These are phyloP conservation scores for Sophora flavescens DNA, from an alignment of 306 rosid genomes.

Conservation along the genomic window DNA sequence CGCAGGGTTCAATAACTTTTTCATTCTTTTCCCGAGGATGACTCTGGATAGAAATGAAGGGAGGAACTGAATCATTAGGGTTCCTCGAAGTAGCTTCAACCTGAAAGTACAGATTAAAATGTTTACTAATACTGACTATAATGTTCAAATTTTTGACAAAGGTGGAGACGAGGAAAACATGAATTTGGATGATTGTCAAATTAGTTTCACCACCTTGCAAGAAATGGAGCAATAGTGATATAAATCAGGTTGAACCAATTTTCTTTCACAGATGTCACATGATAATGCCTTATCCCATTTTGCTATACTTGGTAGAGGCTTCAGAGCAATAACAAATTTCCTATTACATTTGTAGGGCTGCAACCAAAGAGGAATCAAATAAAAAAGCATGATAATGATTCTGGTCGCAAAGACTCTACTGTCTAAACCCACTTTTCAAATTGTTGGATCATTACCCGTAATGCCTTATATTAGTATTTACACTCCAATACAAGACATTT, in stretches of 20 bases:
- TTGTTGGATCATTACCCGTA: not conserved
- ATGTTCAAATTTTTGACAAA: not conserved
- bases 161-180: not conserved
- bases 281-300: not conserved
- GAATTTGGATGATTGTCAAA: not conserved
- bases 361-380: not conserved
- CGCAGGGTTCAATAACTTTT: not conserved
- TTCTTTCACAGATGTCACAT: constrained; percentile 43
- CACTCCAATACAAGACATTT: too few relatives aligned
- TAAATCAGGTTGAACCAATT: constrained; percentile 36
- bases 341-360: constrained; percentile 52
- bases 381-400: not conserved
- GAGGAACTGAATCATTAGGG: constrained; percentile 41
- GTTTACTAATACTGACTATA: not conserved
- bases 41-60: constrained; percentile 29
- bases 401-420: not conserved
- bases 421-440: not conserved
- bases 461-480: too few relatives aligned
- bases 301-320: constrained; percentile 45
- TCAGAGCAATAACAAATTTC: constrained; percentile 41
- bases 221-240: constrained; percentile 47
- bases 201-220: constrained; percentile 46
- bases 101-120: constrained; percentile 38
- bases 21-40: not conserved
- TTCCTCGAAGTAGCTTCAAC: constrained; percentile 39